phyloP scores from a whole-genome alignment of 139 green algal species.

The Coccomyxa sp. region DNA sequence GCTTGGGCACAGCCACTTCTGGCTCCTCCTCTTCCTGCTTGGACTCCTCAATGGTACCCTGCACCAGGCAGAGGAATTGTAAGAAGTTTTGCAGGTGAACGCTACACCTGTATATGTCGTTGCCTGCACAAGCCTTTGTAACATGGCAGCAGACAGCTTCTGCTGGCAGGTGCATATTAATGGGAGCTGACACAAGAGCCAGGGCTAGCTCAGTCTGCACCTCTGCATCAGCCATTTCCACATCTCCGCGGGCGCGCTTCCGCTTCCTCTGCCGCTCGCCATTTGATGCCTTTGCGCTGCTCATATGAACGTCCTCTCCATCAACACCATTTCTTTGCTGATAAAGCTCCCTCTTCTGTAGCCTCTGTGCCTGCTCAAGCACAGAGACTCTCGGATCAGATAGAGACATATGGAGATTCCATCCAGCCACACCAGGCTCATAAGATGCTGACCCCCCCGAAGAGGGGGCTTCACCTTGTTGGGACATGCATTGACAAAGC shows the following conservation, averaged over 20 bases:
- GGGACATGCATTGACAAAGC: too few species aligned
- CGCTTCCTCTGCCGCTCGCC: conserved; percentile 4
- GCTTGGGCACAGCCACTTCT: not conserved
- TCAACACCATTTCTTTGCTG: not conserved
- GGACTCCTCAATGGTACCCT: not conserved
- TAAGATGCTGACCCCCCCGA: too few species aligned
- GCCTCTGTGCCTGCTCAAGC: not conserved
- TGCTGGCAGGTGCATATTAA: too few species aligned
- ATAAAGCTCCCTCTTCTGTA: not conserved
- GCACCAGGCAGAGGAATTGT: not conserved
- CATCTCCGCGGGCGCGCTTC: conserved; percentile 10
- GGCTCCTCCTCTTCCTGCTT: not conserved
- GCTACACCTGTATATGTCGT: too few species aligned
- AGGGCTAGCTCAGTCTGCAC: too few species aligned
- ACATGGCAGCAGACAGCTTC: too few species aligned
- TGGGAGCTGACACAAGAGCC: too few species aligned
- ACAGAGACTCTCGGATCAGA: not conserved
- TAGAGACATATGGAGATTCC: not conserved
- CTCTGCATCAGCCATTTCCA: conserved; percentile 34
- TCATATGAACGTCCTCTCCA: not conserved
- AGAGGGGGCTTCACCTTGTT: too few species aligned
- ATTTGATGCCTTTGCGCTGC: not conserved
- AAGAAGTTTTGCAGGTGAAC: too few species aligned
- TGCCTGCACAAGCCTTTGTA: too few species aligned
- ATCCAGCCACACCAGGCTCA: too few species aligned